Percentiles rank a stretch among this genome's conserved stretches.
Conservation (phyloP, 208 protist genomes). For the Acanthamoeba castellanii region DNA sequence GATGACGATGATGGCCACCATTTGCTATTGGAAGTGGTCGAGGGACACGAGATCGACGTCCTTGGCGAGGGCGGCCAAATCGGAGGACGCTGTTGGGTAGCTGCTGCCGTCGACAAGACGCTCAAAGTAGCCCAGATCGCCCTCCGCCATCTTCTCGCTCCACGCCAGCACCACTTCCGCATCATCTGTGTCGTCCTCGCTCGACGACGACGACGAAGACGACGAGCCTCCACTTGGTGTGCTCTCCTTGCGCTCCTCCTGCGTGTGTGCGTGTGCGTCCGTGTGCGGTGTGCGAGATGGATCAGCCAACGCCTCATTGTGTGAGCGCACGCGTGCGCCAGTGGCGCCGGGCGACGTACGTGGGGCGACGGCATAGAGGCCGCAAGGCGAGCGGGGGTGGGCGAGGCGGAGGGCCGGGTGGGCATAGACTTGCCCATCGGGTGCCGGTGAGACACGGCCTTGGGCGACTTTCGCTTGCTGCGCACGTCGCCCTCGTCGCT, state of each 20-base stretch:
- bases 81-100: not conserved
- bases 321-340: no score
- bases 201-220: not conserved
- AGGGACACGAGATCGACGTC: not conserved
- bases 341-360: not conserved
- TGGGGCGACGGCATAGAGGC: not conserved
- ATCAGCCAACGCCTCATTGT: no score
- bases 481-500: not conserved
- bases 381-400: not conserved
- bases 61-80: not conserved
- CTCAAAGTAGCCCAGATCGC: slow-evolving; percentile 7
- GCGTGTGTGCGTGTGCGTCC: no score
- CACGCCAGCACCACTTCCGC: not conserved
- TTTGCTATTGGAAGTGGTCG: not conserved
- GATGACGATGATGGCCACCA: no score
- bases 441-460: no score
- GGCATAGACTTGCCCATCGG: not conserved
- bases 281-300: no score
- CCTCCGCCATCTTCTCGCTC: not conserved
- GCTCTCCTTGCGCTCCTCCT: not conserved
- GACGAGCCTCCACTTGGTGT: not conserved
- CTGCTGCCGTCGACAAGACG: not conserved
- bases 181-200: not conserved
- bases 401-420: not conserved
- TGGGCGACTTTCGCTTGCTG: not conserved